Percentiles rank a stretch among this genome's conserved stretches.
Evolutionary conservation across 2,329 filamentous ascomycete species (phyloP).

Genomic region (Fusarium staphyleae): DNA sequence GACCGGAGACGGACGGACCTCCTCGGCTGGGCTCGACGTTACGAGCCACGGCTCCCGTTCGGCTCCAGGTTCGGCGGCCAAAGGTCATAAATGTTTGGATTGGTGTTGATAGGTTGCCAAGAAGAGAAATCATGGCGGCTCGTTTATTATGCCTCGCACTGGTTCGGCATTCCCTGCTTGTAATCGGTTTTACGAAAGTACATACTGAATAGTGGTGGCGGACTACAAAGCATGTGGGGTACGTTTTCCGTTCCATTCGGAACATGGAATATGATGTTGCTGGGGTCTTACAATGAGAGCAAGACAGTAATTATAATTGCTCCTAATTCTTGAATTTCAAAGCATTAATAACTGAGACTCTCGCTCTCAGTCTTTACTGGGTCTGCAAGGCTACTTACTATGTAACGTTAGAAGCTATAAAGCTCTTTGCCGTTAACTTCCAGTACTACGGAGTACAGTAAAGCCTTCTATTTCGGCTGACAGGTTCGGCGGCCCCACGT

Average conservation of each 20-base stretch:
- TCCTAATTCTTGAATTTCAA: no score
- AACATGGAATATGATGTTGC: no score
- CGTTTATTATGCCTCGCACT: not conserved
- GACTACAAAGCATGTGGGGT: constrained; percentile 15
- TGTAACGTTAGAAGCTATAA: no score
- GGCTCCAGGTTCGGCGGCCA: constrained; percentile 20
- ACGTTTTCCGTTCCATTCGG: no score
- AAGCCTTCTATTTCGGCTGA: constrained; percentile 11
- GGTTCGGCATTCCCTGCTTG: no score
- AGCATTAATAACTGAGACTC: no score
- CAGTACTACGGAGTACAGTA: not conserved
- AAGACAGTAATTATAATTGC: no score
- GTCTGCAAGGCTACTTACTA: no score
- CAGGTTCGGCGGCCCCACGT: constrained; percentile 20
- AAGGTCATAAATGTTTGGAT: not conserved
- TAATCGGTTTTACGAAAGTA: no score
- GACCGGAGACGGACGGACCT: constrained; percentile 38
- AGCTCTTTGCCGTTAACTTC: not conserved
- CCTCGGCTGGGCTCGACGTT: constrained; percentile 37
- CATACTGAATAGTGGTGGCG: no score
- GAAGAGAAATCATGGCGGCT: not conserved
- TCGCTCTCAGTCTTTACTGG: no score
- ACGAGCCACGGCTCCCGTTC: constrained; percentile 34
- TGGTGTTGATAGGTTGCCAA: not conserved
- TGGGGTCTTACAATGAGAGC: no score